A percentile compares a stretch with the other conserved stretches of the same genome.
phyloP scores from a whole-genome alignment of 1,284 basidiomycete genomes.

The Boletus holoroseus region DNA sequence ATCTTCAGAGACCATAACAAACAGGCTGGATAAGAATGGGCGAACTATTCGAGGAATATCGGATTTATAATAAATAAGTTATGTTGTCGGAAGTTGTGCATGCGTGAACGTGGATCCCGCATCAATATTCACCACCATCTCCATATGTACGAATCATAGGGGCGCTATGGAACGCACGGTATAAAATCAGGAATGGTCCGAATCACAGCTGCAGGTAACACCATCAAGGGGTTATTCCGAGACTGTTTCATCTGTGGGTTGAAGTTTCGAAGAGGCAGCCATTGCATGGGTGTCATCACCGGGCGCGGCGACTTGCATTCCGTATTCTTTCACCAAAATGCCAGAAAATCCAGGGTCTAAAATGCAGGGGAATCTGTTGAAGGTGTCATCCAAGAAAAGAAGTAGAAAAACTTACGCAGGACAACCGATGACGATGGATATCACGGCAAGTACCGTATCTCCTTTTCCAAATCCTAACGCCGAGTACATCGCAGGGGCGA shows the following conservation, averaged over 20 bases:
- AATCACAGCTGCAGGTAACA: neutral
- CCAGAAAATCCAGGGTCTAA: constrained; percentile 28
- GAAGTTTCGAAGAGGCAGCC: neutral
- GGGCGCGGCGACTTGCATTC: constrained; percentile 19
- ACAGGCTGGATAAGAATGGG: neutral
- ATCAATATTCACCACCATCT: neutral
- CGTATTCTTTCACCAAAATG: constrained; percentile 26
- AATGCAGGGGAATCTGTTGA: neutral
- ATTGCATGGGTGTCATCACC: neutral
- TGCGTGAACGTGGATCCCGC: too few species aligned
- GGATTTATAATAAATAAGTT: too few species aligned
- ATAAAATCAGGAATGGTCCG: neutral
- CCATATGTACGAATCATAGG: neutral
- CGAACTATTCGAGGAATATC: neutral
- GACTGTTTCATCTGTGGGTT: neutral
- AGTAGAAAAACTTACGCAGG: constrained; percentile 47
- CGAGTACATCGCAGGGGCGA: constrained; percentile 60
- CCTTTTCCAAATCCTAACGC: constrained; percentile 62
- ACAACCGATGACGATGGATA: constrained; percentile 55
- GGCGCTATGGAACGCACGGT: neutral
- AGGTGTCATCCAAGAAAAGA: neutral
- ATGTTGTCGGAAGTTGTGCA: too few species aligned
- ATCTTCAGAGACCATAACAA: neutral
- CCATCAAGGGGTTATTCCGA: neutral
- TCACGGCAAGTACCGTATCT: constrained; percentile 52